These are phyloP conservation scores for Ammopiptanthus mongolicus DNA, from an alignment of 306 rosid species.

Conservation along the genomic window DNA sequence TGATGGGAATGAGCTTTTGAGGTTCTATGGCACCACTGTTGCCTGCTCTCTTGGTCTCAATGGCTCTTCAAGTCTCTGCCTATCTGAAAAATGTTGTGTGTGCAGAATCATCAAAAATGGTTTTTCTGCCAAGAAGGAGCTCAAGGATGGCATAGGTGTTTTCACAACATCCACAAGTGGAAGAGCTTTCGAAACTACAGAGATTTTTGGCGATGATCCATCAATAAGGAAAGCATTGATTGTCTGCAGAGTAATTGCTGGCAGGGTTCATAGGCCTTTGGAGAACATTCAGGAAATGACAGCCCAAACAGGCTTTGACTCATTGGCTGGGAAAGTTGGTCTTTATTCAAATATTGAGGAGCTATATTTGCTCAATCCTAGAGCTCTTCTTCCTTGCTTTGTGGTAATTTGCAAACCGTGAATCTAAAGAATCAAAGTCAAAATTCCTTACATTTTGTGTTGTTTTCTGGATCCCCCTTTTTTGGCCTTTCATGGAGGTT, in stretches of 20 bases:
- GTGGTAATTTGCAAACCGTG: conserved; percentile 82
- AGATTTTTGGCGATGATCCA: conserved; percentile 38
- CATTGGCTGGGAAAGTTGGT: conserved; percentile 90
- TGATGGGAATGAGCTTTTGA: conserved; percentile 89
- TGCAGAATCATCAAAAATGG: conserved; percentile 88
- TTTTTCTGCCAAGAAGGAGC: conserved; percentile 77
- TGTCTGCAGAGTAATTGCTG: conserved; percentile 95
- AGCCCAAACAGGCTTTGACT: conserved; percentile 77
- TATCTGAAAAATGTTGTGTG: conserved; percentile 71
- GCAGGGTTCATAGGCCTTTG: conserved; percentile 84
- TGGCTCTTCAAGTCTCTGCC: conserved; percentile 74
- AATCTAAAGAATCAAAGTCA: conserved; percentile 16
- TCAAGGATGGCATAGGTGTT: conserved; percentile 81
- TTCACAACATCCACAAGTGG: conserved; percentile 96
- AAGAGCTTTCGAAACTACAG: conserved; percentile 69
- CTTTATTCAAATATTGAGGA: conserved; percentile 82
- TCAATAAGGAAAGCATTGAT: conserved; percentile 57
- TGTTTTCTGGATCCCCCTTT: conserved; percentile 25
- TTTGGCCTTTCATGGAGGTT: conserved; percentile 17
- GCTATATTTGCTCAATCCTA: conserved; percentile 78
- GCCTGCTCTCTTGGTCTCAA: conserved; percentile 75
- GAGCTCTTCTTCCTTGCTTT: conserved; percentile 95
- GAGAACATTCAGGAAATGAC: conserved; percentile 76
- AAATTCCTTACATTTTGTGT: conserved; percentile 20
- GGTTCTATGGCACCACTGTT: conserved; percentile 79